Conservation (phyloP, 257 asterid species). For the Penstemon eatonii region DNA sequence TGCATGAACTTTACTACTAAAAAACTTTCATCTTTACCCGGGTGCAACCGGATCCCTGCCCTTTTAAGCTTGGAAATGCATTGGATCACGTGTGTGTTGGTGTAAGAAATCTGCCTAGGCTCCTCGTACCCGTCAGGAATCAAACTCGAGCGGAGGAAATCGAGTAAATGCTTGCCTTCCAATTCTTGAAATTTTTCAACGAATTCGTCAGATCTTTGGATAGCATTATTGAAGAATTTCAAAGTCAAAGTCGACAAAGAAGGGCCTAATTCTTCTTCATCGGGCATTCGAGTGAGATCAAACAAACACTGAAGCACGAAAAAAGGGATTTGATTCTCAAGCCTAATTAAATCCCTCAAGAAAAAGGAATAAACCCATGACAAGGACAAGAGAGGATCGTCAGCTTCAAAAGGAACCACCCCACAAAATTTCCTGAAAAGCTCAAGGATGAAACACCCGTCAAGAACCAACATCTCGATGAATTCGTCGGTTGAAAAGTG, state of each 20-base stretch:
- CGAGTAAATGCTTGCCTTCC: constrained; percentile 67
- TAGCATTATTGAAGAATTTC: constrained; percentile 52
- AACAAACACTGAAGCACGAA: constrained; percentile 58
- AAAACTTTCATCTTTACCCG: constrained; percentile 51
- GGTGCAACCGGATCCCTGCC: constrained; percentile 59
- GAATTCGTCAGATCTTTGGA: constrained; percentile 50
- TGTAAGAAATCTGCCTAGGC: constrained; percentile 13
- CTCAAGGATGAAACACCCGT: constrained; percentile 85
- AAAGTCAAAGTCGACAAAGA: constrained; percentile 42
- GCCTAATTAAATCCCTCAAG: constrained; percentile 64
- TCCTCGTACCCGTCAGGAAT: constrained; percentile 48
- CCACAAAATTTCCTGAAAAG: constrained; percentile 65
- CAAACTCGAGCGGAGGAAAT: constrained; percentile 71
- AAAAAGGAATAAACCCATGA: constrained; percentile 74
- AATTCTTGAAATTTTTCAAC: constrained; percentile 29
- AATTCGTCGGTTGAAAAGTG: constrained; percentile 48
- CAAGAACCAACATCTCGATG: constrained; percentile 73
- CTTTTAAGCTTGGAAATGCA: constrained; percentile 70
- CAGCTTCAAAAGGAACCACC: constrained; percentile 49
- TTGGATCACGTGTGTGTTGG: constrained; percentile 50
- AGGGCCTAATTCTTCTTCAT: constrained; percentile 40
- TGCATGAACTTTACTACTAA: constrained; percentile 49
- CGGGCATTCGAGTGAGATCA: constrained; percentile 48
- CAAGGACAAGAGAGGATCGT: constrained; percentile 67
- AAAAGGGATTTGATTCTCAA: constrained; percentile 87